Conservation (phyloP, 2,329 filamentous ascomycete genomes). For the Fusarium anthophilum region DNA sequence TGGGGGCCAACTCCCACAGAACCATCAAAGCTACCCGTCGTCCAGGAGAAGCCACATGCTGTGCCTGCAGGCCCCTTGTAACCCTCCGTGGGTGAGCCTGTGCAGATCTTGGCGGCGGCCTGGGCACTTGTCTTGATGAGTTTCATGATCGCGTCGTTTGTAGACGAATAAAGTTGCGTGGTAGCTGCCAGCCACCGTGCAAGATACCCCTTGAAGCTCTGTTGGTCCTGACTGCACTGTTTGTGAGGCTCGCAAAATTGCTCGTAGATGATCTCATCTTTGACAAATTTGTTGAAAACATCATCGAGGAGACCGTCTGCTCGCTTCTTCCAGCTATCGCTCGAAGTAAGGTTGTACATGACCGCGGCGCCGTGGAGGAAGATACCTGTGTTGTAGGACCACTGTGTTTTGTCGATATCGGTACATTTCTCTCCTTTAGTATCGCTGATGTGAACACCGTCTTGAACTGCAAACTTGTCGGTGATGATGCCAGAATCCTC, state of each 20-base stretch:
- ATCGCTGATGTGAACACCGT: conserved; percentile 52
- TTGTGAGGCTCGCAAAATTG: conserved; percentile 69
- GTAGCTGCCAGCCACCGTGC: conserved; percentile 71
- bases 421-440: conserved; percentile 57
- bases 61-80: conserved; percentile 65
- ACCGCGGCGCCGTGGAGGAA: conserved; percentile 70
- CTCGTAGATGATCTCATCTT: conserved; percentile 67
- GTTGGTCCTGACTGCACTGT: conserved; percentile 76
- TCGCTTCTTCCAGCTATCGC: conserved; percentile 64
- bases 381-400: conserved; percentile 76
- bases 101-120: conserved; percentile 63
- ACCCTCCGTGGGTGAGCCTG: conserved; percentile 51
- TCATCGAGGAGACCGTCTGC: conserved; percentile 66
- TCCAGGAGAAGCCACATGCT: conserved; percentile 76
- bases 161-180: conserved; percentile 64
- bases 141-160: conserved; percentile 58
- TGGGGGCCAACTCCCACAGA: conserved; percentile 72
- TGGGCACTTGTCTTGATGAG: conserved; percentile 61
- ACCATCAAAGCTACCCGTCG: conserved; percentile 65
- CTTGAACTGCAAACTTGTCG: conserved; percentile 63
- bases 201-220: conserved; percentile 80
- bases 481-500: conserved; percentile 64
- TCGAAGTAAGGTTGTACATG: conserved; percentile 69
- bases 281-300: conserved; percentile 64
- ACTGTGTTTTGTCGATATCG: conserved; percentile 69